phyloP scores from a whole-genome alignment of 768 basidiomycete genomes.

The Panaeolus papilionaceus region DNA sequence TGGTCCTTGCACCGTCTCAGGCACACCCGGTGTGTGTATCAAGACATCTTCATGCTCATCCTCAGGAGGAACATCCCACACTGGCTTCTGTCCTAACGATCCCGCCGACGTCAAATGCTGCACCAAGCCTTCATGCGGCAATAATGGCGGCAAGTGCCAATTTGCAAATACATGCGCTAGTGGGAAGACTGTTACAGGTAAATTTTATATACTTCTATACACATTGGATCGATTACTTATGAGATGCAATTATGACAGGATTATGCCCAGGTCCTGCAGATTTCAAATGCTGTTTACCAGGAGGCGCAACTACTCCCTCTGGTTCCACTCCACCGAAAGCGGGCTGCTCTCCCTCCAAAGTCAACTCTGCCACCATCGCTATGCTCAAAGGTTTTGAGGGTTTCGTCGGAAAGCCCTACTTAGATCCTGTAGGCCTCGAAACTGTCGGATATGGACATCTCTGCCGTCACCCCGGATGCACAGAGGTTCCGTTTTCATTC shows the following conservation, averaged over 20 bases:
- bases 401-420: conserved; percentile 36
- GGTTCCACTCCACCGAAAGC: neutral
- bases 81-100: conserved; percentile 32
- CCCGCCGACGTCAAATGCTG: conserved; percentile 32
- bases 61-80: conserved; percentile 25
- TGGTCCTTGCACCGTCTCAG: conserved; percentile 28
- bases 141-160: conserved; percentile 29
- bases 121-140: conserved; percentile 29
- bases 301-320: conserved; percentile 2
- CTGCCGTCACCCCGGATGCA: conserved; percentile 31
- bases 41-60: conserved; percentile 28
- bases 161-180: conserved; percentile 27
- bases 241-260: conserved; percentile 19
- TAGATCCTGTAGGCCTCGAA: conserved; percentile 39
- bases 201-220: neutral
- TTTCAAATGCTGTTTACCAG: conserved; percentile 34
- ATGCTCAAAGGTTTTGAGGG: conserved; percentile 37
- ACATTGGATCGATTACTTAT: neutral
- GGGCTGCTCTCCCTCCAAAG: conserved; percentile 25
- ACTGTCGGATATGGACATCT: conserved; percentile 41
- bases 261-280: conserved; percentile 33
- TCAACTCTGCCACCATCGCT: conserved; percentile 33
- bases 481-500: conserved; percentile 37
- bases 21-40: conserved; percentile 31
- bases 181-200: conserved; percentile 31